Conservation (phyloP, 176 grass and related monocot species). For the Oryza brachyantha region DNA sequence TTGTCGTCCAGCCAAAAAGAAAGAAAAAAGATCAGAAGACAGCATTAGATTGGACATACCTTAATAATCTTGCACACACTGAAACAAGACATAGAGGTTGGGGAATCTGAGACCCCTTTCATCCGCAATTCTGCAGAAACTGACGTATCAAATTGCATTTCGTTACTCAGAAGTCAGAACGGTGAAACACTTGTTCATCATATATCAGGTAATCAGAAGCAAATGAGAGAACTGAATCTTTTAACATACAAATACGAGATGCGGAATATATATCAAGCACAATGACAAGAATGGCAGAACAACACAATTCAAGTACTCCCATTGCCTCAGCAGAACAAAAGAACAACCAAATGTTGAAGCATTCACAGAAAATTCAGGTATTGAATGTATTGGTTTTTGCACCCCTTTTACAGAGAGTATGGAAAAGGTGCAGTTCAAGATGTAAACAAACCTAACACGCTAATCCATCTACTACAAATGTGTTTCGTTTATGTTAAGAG, state of each 20-base stretch:
- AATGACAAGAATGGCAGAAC: background rate
- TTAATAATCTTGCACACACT: background rate
- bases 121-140: background rate
- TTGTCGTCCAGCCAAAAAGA: background rate
- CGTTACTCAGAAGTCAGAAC: background rate
- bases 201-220: background rate
- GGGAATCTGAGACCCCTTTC: background rate
- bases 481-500: background rate
- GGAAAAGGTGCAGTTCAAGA: background rate
- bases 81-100: background rate
- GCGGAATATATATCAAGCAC: background rate
- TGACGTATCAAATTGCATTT: background rate
- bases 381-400: background rate
- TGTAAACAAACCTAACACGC: slow-evolving; percentile 6
- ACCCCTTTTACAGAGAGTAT: slow-evolving; percentile 7
- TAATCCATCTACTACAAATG: background rate
- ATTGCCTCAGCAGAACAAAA: background rate
- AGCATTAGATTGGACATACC: background rate
- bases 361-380: background rate
- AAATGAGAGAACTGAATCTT: background rate
- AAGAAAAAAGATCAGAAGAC: background rate
- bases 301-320: background rate
- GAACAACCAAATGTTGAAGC: background rate
- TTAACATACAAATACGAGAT: background rate
- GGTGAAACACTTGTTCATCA: background rate